Base-by-base conservation (phyloP, 2,329 filamentous ascomycete genomes). In the Trichoderma sp. region DNA sequence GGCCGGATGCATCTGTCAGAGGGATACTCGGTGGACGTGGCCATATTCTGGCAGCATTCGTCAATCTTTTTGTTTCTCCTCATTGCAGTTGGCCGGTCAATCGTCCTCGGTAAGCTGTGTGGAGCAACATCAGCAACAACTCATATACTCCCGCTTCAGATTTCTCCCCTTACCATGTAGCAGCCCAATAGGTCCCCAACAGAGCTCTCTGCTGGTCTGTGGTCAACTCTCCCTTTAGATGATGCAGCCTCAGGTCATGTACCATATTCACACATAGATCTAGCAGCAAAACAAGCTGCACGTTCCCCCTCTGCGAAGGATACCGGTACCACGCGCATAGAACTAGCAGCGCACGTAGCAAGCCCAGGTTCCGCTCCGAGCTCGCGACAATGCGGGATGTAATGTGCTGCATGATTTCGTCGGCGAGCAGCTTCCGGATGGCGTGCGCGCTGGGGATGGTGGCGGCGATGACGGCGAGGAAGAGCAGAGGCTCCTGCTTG, bases 1-100 rank as follows among this genome's bases (percentile, higher is more conserved):
- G 71, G 68, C 34, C 59, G 68, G 20, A 72, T 72, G 28, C 59
- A 71, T 57, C 43, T 72, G 15, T 72, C 71, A 15, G 71, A 72
- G 50, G 61, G 36, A 62, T 72, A 70, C 28, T 66, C 61, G n/a
- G 61, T 66, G 12, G 71, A 71, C 8, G 17, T n/a, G n/a, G 71
- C 50, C 23, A 72, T 20, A 36, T 23, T 66, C 4, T 62, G 15
- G 20, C 68, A 71, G 61, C 59, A 71, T 39, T 72, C 71, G 2
- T 65, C 68, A 3, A 72, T 71, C n/a, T 32, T 36, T 8, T 55
- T 72, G 15, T n/a, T 59, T 9, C 26, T 43, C 3, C 15, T 39
- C 71, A 72, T 63, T 3, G 61, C 39, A 12, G 43, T 8, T 17
- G 68, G 68, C 20, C 71, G 26, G 23, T 32, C 39, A 26, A 71